These are phyloP conservation scores for Sugiyamaella mastotermitis DNA, from an alignment of 805 yeast species.

Conservation along the genomic window DNA sequence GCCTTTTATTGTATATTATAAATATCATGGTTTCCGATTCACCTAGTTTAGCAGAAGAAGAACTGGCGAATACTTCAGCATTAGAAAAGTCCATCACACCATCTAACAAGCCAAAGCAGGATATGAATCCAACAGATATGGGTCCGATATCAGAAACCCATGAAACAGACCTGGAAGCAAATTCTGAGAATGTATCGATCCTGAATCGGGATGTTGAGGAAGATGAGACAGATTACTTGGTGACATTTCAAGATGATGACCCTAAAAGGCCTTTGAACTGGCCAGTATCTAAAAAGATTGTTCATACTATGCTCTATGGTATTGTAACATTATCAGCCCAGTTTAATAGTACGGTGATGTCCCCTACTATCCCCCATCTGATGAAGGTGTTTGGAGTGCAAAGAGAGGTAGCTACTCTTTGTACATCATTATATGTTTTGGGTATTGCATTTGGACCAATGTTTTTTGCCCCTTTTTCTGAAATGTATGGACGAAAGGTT, in stretches of 20 bases:
- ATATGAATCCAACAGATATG: too few species aligned
- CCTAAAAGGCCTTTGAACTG: slow-evolving; percentile 53
- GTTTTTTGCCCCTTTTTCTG: slow-evolving; percentile 57
- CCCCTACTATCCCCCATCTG: slow-evolving; percentile 33
- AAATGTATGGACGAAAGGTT: slow-evolving; percentile 44
- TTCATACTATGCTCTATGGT: slow-evolving; percentile 37
- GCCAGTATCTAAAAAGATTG: slow-evolving; percentile 35
- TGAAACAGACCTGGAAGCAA: not conserved
- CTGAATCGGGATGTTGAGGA: not conserved
- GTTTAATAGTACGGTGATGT: slow-evolving; percentile 41
- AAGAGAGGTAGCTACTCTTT: slow-evolving; percentile 42
- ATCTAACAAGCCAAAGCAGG: too few species aligned
- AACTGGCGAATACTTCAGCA: too few species aligned
- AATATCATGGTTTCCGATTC: too few species aligned
- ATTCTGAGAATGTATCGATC: not conserved
- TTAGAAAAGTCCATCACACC: too few species aligned
- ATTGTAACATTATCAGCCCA: slow-evolving; percentile 39
- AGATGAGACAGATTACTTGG: slow-evolving; percentile 16
- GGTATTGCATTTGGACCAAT: slow-evolving; percentile 68
- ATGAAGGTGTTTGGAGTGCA: slow-evolving; percentile 39
- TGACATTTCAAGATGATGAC: slow-evolving; percentile 41
- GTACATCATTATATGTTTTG: slow-evolving; percentile 53
- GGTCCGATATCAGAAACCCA: too few species aligned
- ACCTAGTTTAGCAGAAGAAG: too few species aligned
- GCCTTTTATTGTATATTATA: too few species aligned